phyloP scores from a whole-genome alignment of 1,284 basidiomycete species.

The Sporisorium iseilematis-ciliati region DNA sequence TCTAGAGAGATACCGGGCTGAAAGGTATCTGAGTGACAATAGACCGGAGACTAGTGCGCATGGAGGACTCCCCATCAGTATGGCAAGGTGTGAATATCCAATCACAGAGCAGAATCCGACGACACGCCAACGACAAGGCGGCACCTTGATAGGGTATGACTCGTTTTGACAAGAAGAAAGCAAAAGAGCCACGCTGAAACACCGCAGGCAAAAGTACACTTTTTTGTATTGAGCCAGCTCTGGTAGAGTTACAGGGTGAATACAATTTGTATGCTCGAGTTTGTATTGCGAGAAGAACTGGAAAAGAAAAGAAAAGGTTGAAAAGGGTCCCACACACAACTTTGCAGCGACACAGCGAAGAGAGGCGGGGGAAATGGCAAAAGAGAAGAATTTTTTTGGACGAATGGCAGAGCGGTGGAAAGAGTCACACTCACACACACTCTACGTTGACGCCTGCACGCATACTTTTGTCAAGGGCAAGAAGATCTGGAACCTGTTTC shows the following conservation, averaged over 20 bases:
- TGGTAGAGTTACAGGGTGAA: background rate
- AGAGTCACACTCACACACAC: slow-evolving; percentile 28
- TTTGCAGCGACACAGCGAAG: background rate
- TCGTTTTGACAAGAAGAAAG: too few species aligned
- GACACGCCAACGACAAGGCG: too few species aligned
- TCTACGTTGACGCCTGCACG: background rate
- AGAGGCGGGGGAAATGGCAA: background rate
- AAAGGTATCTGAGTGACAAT: too few species aligned
- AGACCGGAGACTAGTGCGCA: too few species aligned
- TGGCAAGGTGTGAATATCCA: too few species aligned
- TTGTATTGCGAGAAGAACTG: slow-evolving; percentile 42
- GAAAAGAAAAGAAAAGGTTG: background rate
- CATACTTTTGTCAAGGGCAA: too few species aligned
- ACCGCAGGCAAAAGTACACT: background rate
- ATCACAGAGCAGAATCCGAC: too few species aligned
- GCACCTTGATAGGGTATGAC: too few species aligned
- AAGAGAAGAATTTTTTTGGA: slow-evolving; percentile 2
- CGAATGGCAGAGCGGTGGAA: slow-evolving; percentile 34
- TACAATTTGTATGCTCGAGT: slow-evolving; percentile 2
- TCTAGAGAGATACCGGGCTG: too few species aligned
- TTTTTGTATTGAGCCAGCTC: background rate
- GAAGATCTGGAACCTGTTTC: slow-evolving; percentile 11
- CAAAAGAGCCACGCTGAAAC: background rate
- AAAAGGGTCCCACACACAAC: slow-evolving; percentile 7
- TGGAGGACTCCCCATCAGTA: too few species aligned